phyloP scores from a whole-genome alignment of 139 green algal species.

The Coelastrella sp. region DNA sequence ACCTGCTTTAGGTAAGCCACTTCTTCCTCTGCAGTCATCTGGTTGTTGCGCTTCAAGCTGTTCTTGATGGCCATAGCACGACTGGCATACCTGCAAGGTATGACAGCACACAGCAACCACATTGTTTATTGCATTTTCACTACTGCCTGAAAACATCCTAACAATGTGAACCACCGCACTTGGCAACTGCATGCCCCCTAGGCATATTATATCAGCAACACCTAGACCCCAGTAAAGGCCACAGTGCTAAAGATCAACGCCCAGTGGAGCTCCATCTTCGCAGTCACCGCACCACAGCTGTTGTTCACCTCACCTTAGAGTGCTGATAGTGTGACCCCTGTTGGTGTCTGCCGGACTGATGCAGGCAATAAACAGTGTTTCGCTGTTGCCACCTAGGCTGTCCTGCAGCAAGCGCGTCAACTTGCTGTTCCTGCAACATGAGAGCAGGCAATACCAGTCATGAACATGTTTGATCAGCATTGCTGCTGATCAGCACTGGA shows the following conservation, averaged over 20 bases:
- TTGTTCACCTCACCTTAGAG: conserved; percentile 68
- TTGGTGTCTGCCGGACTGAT: conserved; percentile 90
- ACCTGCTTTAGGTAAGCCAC: conserved; percentile 49
- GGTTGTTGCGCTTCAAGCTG: conserved; percentile 36
- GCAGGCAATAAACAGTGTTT: conserved; percentile 96
- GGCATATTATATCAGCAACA: no score
- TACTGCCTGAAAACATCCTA: not conserved
- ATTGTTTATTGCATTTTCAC: conserved; percentile 31
- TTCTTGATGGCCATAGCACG: conserved; percentile 42
- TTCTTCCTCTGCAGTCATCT: conserved; percentile 52
- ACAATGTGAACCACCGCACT: conserved; percentile 12
- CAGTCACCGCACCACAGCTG: not conserved
- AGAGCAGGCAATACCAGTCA: not conserved
- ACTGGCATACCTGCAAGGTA: conserved; percentile 25
- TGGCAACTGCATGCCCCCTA: no score
- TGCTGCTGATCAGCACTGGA: no score
- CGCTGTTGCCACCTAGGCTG: conserved; percentile 92
- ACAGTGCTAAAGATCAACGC: no score
- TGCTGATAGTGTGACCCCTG: conserved; percentile 91
- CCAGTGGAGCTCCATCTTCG: no score
- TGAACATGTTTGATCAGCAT: not conserved
- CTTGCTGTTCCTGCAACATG: conserved; percentile 84
- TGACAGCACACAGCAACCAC: not conserved
- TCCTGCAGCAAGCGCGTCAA: conserved; percentile 98
- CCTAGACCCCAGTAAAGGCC: no score